Evolutionary conservation across 805 yeast species (phyloP).

Genomic region (Cyberlindnera petersonii): DNA sequence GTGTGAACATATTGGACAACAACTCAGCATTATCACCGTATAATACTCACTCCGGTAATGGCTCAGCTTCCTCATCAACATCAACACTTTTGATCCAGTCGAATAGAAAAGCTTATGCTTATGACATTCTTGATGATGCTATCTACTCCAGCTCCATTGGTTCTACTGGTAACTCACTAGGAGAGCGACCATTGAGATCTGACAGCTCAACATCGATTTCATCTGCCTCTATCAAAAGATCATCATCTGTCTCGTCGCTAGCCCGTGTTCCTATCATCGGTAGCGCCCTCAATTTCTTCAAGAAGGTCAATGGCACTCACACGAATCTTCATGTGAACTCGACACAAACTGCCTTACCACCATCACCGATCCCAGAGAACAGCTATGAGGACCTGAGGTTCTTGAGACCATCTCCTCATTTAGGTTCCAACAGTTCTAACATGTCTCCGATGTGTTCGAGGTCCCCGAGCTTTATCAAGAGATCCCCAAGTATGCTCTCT

Average conservation of each 20-base stretch:
- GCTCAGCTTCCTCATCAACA: slow-evolving; percentile 11
- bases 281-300: slow-evolving; percentile 26
- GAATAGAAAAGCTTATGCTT: slow-evolving; percentile 47
- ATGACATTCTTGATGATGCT: slow-evolving; percentile 64
- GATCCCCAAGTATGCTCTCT: slow-evolving; percentile 14
- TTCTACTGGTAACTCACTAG: slow-evolving; percentile 2
- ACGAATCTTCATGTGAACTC: slow-evolving; percentile 8
- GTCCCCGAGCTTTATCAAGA: slow-evolving; percentile 11
- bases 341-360: slow-evolving; percentile 8
- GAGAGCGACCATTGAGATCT: neutral
- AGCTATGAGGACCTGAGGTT: slow-evolving; percentile 2
- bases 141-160: slow-evolving; percentile 36
- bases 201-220: slow-evolving; percentile 8
- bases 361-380: slow-evolving; percentile 8
- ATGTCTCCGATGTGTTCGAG: slow-evolving; percentile 8
- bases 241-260: slow-evolving; percentile 20
- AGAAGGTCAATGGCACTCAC: slow-evolving; percentile 17
- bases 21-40: slow-evolving; percentile 2
- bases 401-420: slow-evolving; percentile 10
- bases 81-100: slow-evolving; percentile 17
- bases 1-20: slow-evolving; percentile 11
- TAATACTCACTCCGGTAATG: neutral
- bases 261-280: slow-evolving; percentile 23
- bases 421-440: slow-evolving; percentile 10
- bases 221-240: slow-evolving; percentile 13